A percentile compares a stretch with the other conserved stretches of the same genome.
phyloP scores from a whole-genome alignment of 257 asterid genomes.

The Solanum chiquidenum region DNA sequence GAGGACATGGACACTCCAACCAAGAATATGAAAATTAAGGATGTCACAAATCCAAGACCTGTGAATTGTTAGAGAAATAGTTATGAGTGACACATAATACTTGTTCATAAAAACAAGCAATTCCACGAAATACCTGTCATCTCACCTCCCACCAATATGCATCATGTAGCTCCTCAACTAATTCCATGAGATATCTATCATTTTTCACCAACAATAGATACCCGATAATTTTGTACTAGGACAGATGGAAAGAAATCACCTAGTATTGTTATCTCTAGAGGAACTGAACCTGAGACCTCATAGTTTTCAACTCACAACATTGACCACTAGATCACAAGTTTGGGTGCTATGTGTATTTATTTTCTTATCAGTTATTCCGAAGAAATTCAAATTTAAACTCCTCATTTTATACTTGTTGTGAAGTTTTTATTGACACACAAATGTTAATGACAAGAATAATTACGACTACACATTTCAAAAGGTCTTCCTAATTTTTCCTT shows the following conservation, averaged over 20 bases:
- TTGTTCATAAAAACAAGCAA: neutral
- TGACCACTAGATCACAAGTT: too few relatives aligned
- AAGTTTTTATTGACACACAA: neutral
- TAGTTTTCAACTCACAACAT: neutral
- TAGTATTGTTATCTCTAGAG: neutral
- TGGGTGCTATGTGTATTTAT: neutral
- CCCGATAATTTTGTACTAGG: too few relatives aligned
- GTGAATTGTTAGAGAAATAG: neutral
- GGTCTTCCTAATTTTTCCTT: neutral
- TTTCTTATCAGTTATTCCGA: neutral
- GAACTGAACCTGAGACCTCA: too few relatives aligned
- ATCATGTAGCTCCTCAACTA: neutral
- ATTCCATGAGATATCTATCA: too few relatives aligned
- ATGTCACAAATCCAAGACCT: slow-evolving; percentile 20
- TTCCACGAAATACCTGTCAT: too few relatives aligned
- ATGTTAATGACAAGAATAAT: neutral
- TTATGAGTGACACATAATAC: neutral
- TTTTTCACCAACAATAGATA: too few relatives aligned
- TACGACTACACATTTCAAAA: neutral
- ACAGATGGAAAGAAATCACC: neutral
- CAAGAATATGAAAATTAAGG: slow-evolving; percentile 13
- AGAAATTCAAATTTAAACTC: too few relatives aligned
- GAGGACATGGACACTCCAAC: slow-evolving; percentile 18
- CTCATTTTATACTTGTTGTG: neutral
- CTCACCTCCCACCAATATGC: neutral